A percentile compares a stretch with the other conserved stretches of the same genome.
phyloP scores from a whole-genome alignment of 148 eudicot genomes.

The Spergularia marina region DNA sequence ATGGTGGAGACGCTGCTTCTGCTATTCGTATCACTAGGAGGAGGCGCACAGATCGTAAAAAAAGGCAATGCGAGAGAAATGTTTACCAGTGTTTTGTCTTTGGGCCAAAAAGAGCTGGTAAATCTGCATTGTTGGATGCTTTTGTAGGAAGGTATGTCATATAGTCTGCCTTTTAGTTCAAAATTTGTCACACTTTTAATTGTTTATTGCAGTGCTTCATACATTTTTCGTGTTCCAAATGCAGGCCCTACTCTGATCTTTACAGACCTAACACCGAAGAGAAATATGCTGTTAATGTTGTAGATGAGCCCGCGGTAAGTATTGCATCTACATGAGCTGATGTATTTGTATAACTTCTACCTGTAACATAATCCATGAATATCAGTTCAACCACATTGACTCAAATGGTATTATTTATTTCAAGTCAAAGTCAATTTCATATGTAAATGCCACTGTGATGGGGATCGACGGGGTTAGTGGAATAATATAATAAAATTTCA shows the following conservation, averaged over 20 bases:
- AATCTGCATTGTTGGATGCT: slow-evolving; percentile 69
- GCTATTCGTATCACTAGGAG: slow-evolving; percentile 75
- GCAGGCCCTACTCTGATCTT: slow-evolving; percentile 68
- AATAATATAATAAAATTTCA: too few relatives aligned
- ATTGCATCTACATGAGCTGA: background rate
- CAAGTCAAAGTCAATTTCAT: background rate
- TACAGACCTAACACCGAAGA: slow-evolving; percentile 49
- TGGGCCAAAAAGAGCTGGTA: slow-evolving; percentile 89
- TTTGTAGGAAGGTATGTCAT: slow-evolving; percentile 64
- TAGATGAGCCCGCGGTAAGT: slow-evolving; percentile 65
- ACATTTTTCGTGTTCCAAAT: background rate
- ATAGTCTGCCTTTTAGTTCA: background rate
- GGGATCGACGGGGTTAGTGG: too few relatives aligned
- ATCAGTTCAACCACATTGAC: background rate
- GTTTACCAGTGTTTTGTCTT: slow-evolving; percentile 93
- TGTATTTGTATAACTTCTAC: background rate
- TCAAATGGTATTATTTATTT: too few relatives aligned
- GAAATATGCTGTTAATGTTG: slow-evolving; percentile 62
- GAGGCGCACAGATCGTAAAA: slow-evolving; percentile 81
- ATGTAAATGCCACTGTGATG: background rate
- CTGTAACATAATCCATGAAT: background rate
- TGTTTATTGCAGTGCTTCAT: background rate
- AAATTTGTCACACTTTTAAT: background rate
- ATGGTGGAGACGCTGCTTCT: slow-evolving; percentile 77
- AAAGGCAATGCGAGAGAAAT: slow-evolving; percentile 75